These are phyloP conservation scores for Fusarium albosuccineum DNA, from an alignment of 2,329 filamentous ascomycete genomes.

Conservation along the genomic window DNA sequence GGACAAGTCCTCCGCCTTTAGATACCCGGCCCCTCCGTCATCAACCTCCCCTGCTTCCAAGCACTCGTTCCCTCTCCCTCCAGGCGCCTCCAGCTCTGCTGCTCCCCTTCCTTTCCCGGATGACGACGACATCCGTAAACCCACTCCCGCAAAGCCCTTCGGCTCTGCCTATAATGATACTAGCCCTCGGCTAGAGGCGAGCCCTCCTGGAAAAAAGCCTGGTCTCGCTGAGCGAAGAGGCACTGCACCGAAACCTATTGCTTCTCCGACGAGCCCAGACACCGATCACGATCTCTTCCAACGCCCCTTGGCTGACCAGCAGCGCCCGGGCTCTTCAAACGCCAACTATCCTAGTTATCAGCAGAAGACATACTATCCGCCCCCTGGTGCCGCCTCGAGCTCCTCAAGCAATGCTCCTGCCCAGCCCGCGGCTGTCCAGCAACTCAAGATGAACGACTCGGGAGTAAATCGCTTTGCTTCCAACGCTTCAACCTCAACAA, in stretches of 20 bases:
- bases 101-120: constrained; percentile 79
- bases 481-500: constrained; percentile 93
- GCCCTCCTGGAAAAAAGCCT: constrained; percentile 69
- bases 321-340: constrained; percentile 55
- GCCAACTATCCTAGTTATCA: constrained; percentile 61
- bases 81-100: constrained; percentile 78
- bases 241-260: constrained; percentile 83
- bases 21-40: constrained; percentile 64
- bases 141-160: constrained; percentile 59
- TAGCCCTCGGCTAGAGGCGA: constrained; percentile 67
- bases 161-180: constrained; percentile 64
- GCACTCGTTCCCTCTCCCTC: constrained; percentile 73
- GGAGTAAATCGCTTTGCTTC: constrained; percentile 76
- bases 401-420: constrained; percentile 50
- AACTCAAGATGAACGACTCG: constrained; percentile 55
- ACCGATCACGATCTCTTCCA: constrained; percentile 85
- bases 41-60: constrained; percentile 59
- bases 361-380: constrained; percentile 72
- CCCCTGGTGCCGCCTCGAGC: constrained; percentile 59
- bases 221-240: constrained; percentile 85
- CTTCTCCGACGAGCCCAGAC: constrained; percentile 84
- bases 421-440: constrained; percentile 40
- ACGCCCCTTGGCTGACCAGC: constrained; percentile 65
- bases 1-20: constrained; percentile 57
- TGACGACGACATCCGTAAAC: constrained; percentile 69